Evolutionary conservation across 1,139 yeast genomes (phyloP).

Genomic region (Saccharomyces hybrid): DNA sequence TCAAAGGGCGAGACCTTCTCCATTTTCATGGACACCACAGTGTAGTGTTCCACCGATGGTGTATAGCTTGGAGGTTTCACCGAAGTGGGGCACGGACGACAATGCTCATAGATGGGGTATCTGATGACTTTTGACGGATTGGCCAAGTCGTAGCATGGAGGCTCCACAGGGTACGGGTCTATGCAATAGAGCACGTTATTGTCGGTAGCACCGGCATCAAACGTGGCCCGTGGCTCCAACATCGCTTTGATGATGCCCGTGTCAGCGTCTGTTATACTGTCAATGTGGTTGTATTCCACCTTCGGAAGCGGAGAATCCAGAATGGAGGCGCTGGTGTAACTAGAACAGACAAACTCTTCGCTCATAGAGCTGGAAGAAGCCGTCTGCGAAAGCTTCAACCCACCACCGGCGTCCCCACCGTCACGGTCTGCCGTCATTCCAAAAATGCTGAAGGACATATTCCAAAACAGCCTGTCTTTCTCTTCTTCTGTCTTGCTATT

Average conservation of each 20-base stretch:
- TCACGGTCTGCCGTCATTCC: neutral
- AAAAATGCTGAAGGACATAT: neutral
- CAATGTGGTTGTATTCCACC: neutral
- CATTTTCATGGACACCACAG: conserved; percentile 45
- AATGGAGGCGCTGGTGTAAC: neutral
- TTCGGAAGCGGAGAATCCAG: neutral
- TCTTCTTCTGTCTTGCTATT: neutral
- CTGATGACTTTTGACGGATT: conserved; percentile 34
- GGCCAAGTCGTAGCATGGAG: conserved; percentile 38
- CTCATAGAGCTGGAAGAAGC: neutral
- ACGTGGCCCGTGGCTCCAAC: neutral
- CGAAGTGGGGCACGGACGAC: conserved; percentile 18
- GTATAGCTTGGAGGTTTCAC: conserved; percentile 45
- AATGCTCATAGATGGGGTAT: conserved; percentile 41
- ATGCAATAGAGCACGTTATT: conserved; percentile 25
- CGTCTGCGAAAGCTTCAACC: neutral
- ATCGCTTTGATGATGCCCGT: neutral
- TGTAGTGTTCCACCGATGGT: conserved; percentile 52
- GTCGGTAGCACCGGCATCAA: neutral
- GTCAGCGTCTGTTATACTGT: neutral
- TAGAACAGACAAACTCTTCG: neutral
- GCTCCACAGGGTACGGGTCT: conserved; percentile 44
- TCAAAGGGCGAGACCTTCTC: conserved; percentile 68
- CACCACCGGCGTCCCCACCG: neutral
- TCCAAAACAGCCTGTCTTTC: neutral